A percentile compares a stretch with the other conserved stretches of the same genome.
Conservation (phyloP, 495 filamentous ascomycete species). For the Elaphomyces granulatus region DNA sequence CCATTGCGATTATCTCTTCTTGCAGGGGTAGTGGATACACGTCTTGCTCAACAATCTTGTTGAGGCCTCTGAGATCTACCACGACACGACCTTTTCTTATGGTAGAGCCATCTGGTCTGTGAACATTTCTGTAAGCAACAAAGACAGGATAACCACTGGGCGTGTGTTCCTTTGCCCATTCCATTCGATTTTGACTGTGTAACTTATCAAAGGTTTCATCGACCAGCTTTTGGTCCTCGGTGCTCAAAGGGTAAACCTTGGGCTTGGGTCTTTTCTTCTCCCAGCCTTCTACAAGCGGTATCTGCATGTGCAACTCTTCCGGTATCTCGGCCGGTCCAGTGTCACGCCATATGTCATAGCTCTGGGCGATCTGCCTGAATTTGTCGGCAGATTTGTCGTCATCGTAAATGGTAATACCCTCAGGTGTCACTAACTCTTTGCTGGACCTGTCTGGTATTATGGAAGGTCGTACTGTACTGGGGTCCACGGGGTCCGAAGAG, state of each 20-base stretch:
- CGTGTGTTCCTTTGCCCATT: neutral
- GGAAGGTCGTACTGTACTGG: too few species aligned
- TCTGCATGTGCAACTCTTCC: slow-evolving; percentile 1
- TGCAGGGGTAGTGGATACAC: slow-evolving; percentile 6
- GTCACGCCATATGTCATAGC: too few species aligned
- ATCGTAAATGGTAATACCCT: too few species aligned
- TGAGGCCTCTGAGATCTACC: slow-evolving; percentile 6
- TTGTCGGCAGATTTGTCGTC: too few species aligned
- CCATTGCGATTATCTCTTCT: slow-evolving; percentile 3
- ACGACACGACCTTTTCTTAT: slow-evolving; percentile 4
- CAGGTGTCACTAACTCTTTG: too few species aligned
- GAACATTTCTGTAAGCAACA: slow-evolving; percentile 5
- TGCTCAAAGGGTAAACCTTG: slow-evolving; percentile 4
- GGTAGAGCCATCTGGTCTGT: neutral
- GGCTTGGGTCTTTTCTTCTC: neutral
- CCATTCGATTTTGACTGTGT: slow-evolving; percentile 6
- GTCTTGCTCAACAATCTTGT: slow-evolving; percentile 4
- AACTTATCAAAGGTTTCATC: slow-evolving; percentile 8
- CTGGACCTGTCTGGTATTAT: too few species aligned
- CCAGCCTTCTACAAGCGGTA: slow-evolving; percentile 1
- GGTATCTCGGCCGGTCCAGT: too few species aligned
- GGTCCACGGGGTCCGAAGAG: too few species aligned
- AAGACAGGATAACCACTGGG: slow-evolving; percentile 4
- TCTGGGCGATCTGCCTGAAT: too few species aligned
- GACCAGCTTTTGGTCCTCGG: slow-evolving; percentile 5